These are phyloP conservation scores for Oryza punctata DNA, from an alignment of 176 grass and related monocot genomes.

Conservation along the genomic window DNA sequence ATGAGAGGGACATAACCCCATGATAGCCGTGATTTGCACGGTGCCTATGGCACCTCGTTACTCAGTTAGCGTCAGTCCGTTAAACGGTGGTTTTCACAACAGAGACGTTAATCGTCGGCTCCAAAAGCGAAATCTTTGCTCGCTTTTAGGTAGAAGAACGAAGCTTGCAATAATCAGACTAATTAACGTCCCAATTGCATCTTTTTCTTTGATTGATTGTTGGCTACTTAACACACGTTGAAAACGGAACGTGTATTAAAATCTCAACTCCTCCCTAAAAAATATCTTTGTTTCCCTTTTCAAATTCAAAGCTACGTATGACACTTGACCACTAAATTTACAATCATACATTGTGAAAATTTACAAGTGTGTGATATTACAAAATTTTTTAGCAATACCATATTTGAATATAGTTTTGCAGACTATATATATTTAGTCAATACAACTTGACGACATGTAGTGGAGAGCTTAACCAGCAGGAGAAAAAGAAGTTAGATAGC, in stretches of 20 bases:
- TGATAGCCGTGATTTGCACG: slow-evolving; percentile 33
- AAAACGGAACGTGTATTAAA: background rate
- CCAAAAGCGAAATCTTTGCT: background rate
- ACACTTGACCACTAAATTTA: background rate
- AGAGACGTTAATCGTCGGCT: slow-evolving; percentile 27
- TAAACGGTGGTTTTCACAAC: slow-evolving; percentile 31
- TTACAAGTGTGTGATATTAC: background rate
- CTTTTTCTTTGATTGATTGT: background rate
- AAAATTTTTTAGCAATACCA: background rate
- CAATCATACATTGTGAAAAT: background rate
- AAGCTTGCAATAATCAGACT: background rate
- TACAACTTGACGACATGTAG: no score
- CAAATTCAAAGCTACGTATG: background rate
- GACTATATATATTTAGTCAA: no score
- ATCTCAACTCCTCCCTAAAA: background rate
- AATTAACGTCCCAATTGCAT: background rate
- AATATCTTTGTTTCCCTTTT: background rate
- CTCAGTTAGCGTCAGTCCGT: slow-evolving; percentile 26
- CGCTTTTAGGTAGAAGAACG: slow-evolving; percentile 1
- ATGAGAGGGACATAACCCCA: background rate
- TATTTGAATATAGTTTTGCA: background rate
- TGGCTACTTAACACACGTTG: background rate
- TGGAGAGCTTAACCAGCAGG: background rate
- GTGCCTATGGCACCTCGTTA: slow-evolving; percentile 27
- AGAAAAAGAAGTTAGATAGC: no score